A percentile compares a stretch with the other conserved stretches of the same genome.
Evolutionary conservation across 192 early-diverging fungal species (phyloP).

Genomic region (Chytriomyces sp.): DNA sequence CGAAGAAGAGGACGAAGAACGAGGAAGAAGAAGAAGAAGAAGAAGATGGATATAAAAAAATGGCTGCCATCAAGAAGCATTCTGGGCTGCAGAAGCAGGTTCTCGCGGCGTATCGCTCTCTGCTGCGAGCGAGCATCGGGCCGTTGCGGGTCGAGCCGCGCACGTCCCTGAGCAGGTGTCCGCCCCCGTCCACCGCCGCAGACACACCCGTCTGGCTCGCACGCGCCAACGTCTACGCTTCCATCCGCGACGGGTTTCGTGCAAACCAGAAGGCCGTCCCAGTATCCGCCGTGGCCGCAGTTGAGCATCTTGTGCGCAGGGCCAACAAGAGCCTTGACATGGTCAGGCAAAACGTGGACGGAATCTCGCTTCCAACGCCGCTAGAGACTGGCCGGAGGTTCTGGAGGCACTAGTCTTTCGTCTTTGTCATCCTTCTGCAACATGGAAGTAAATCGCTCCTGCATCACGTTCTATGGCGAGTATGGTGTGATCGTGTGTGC

Average conservation of each 20-base stretch:
- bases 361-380: neutral
- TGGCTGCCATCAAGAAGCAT: neutral
- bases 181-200: neutral
- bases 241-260: conserved; percentile 9
- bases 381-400: neutral
- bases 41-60: neutral
- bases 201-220: neutral
- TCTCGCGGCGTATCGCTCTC: conserved; percentile 8
- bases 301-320: conserved; percentile 19
- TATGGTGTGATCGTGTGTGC: too few species aligned
- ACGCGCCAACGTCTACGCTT: conserved; percentile 8
- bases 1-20: too few species aligned
- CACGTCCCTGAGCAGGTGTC: neutral
- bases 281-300: neutral
- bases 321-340: conserved; percentile 9
- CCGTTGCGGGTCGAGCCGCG: neutral
- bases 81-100: conserved; percentile 17
- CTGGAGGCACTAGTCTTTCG: neutral
- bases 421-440: too few species aligned
- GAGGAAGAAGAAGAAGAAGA: neutral
- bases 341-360: neutral
- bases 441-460: too few species aligned
- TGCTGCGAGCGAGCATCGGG: neutral
- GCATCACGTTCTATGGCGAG: too few species aligned
- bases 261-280: neutral